phyloP scores from a whole-genome alignment of 2,329 filamentous ascomycete species.

The Raffaelea arxii region DNA sequence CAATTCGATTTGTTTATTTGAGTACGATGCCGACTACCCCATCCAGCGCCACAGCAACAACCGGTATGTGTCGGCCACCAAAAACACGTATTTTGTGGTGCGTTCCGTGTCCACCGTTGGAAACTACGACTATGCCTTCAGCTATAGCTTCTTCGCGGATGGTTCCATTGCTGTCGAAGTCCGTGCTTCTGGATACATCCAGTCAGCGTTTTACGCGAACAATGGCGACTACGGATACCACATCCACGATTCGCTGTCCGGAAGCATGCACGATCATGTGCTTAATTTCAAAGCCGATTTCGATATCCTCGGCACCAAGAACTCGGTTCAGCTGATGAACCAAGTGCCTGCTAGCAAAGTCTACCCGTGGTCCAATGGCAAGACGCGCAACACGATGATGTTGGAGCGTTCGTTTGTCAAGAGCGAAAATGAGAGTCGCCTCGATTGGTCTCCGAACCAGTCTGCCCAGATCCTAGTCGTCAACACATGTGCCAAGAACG shows the following conservation, averaged over 20 bases:
- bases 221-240: conserved; percentile 38
- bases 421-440: too few relatives aligned
- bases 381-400: too few relatives aligned
- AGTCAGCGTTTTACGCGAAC: conserved; percentile 33
- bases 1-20: conserved; percentile 46
- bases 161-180: conserved; percentile 42
- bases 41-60: conserved; percentile 36
- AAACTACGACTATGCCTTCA: conserved; percentile 45
- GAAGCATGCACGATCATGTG: conserved; percentile 46
- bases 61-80: conserved; percentile 32
- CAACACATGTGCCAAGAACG: too few relatives aligned
- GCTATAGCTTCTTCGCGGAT: conserved; percentile 40
- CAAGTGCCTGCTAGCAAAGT: conserved; percentile 21
- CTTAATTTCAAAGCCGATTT: conserved; percentile 46
- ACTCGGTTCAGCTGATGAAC: conserved; percentile 29
- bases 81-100: conserved; percentile 37
- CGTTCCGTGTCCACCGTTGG: conserved; percentile 39
- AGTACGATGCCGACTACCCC: conserved; percentile 37
- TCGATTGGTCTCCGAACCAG: too few relatives aligned
- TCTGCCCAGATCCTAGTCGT: too few relatives aligned
- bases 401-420: too few relatives aligned
- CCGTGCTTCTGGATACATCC: conserved; percentile 42
- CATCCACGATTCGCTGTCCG: conserved; percentile 34
- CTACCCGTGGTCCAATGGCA: conserved; percentile 40
- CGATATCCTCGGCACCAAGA: conserved; percentile 37